Conservation (phyloP, 1,284 basidiomycete genomes). For the Uromyces viciae-fabae region DNA sequence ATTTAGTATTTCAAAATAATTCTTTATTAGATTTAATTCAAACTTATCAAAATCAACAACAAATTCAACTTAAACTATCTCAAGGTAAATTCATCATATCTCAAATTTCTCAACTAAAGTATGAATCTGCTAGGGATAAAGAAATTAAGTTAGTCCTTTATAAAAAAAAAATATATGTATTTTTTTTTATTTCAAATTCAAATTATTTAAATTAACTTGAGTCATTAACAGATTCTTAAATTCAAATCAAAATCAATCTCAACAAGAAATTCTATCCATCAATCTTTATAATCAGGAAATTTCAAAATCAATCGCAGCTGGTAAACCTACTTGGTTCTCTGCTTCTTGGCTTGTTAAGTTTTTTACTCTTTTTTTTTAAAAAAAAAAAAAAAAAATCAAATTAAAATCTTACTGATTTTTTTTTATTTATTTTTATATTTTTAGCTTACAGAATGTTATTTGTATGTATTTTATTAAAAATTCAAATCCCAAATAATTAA, state of each 20-base stretch:
- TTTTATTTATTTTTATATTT: not conserved
- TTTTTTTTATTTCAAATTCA: not conserved
- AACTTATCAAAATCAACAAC: not conserved
- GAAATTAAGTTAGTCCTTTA: constrained; percentile 60
- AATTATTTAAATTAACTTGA: not conserved
- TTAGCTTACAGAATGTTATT: constrained; percentile 52
- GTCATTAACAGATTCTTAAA: constrained; percentile 16
- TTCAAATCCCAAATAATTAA: not conserved
- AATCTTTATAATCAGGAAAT: constrained; percentile 73
- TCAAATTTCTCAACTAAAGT: constrained; percentile 74
- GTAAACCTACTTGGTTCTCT: constrained; percentile 77
- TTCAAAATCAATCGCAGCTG: constrained; percentile 58
- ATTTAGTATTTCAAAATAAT: constrained; percentile 55
- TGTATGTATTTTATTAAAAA: constrained; percentile 56
- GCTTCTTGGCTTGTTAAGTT: constrained; percentile 70
- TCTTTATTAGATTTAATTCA: constrained; percentile 56
- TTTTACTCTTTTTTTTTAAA: not conserved
- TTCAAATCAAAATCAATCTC: not conserved
- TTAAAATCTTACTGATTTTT: constrained; percentile 24
- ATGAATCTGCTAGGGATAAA: constrained; percentile 80
- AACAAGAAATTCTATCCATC: constrained; percentile 63
- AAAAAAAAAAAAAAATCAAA: not conserved
- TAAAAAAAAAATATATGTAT: constrained; percentile 57
- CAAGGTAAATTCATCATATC: constrained; percentile 79
- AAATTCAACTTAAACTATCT: constrained; percentile 53